Base-by-base conservation (phyloP, 2,329 filamentous ascomycete species). In the Diaporthe humulicola region DNA sequence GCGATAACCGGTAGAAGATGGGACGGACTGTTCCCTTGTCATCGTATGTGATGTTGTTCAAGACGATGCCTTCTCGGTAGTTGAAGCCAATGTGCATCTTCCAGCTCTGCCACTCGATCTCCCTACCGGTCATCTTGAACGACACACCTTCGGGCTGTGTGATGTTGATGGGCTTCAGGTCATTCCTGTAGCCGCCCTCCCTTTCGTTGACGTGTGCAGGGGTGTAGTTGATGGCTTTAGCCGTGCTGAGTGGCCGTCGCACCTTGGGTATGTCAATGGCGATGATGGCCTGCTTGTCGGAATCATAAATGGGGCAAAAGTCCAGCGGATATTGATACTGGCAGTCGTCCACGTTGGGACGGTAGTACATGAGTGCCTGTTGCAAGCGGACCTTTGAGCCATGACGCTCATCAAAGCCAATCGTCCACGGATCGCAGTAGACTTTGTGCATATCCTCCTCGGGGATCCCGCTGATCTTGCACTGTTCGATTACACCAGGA, bases 351-450 rank as follows among this genome's bases (percentile, higher is more conserved):
- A 93, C 81, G 79, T 96, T 89, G 4, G 95, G 95, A 22, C 96
- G 92, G 84, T 97, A 98, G 87, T 98, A 98, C 95, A 98, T 98
- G 72, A 98, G 87, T 2, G 95, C 96, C 85, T 98, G 96, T 85
- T 98, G 96, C 5, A 98, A 90, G 72, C 96, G 92, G 57, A 95
- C 88, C 57, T 87, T 87, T 82, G 86, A 96, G 76, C 95, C 96
- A 80, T 95, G 97, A 58, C 96, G 93, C 85, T 97, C 94, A 79
- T 98, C 96, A 81, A 95, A 98, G 66, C 96, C 96, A 83, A 98
- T 98, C 0, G 96, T 98, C 96, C 96, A 98, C 15, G 95, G 95
- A 82, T 98, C 96, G 84, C 95, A 98, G 86, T 97, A 98, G 64
- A 98, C 94, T 85, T 98, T 98, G 87, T 97, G 87, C 96, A 98